A percentile compares a stretch with the other conserved stretches of the same genome.
Evolutionary conservation across 192 early-diverging fungal genomes (phyloP).

Genomic region (Gonapodya sp.): DNA sequence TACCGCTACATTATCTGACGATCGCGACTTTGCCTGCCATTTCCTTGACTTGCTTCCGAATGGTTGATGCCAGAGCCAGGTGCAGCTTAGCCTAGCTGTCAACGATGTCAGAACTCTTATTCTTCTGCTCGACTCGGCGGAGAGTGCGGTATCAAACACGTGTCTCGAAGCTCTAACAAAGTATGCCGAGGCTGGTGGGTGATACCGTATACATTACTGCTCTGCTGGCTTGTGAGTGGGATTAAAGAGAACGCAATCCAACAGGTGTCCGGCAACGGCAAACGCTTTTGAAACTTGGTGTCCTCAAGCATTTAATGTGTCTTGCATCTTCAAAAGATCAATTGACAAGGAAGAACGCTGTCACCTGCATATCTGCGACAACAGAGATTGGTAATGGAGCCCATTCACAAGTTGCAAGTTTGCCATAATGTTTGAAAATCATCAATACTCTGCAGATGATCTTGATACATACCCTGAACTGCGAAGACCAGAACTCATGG

Average conservation of each 20-base stretch:
- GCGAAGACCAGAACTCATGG: constrained; percentile 30
- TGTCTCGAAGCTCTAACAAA: constrained; percentile 40
- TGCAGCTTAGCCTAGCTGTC: constrained; percentile 19
- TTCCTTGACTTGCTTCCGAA: neutral
- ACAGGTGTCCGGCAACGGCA: constrained; percentile 32
- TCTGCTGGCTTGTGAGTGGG: too few species aligned
- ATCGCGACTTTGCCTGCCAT: too few species aligned
- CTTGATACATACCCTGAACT: constrained; percentile 30
- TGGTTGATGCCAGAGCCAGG: neutral
- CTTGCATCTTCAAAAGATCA: constrained; percentile 26
- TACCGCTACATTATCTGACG: too few species aligned
- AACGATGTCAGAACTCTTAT: constrained; percentile 37
- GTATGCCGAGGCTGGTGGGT: constrained; percentile 37
- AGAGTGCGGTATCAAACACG: constrained; percentile 24
- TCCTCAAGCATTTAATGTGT: constrained; percentile 27
- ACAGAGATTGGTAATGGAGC: constrained; percentile 30
- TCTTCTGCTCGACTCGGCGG: constrained; percentile 34
- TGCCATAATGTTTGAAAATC: neutral
- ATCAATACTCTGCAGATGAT: constrained; percentile 24
- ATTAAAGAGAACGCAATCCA: too few species aligned
- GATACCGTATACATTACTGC: neutral
- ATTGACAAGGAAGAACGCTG: constrained; percentile 33
- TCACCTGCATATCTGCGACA: constrained; percentile 33
- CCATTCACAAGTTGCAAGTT: constrained; percentile 7
- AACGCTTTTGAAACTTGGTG: constrained; percentile 26